A percentile compares a stretch with the other conserved stretches of the same genome.
phyloP scores from a whole-genome alignment of 1,284 basidiomycete genomes.

The Puccinia novopanici region DNA sequence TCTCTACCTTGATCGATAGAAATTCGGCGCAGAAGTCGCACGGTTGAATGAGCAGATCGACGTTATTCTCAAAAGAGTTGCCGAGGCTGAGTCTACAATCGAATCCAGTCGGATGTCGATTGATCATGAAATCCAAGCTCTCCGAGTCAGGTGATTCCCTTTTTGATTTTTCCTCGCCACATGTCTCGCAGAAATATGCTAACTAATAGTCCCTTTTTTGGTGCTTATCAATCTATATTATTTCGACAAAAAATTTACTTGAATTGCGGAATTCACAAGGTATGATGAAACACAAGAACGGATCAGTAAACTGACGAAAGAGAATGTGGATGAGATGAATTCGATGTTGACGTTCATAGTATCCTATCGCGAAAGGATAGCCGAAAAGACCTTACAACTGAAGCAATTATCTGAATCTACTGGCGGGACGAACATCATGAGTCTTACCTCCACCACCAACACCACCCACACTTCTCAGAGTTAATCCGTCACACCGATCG shows the following conservation, averaged over 20 bases:
- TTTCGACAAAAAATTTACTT: not conserved
- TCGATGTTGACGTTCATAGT: conserved; percentile 35
- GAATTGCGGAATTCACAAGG: not conserved
- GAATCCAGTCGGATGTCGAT: conserved; percentile 23
- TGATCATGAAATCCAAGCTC: conserved; percentile 36
- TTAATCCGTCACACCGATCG: too few relatives aligned
- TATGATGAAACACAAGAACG: conserved; percentile 32
- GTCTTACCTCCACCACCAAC: not conserved
- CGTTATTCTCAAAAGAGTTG: conserved; percentile 3
- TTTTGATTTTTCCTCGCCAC: not conserved
- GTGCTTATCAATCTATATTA: too few relatives aligned
- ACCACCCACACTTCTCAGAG: too few relatives aligned
- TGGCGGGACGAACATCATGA: not conserved
- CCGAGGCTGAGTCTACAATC: conserved; percentile 21
- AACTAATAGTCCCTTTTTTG: not conserved
- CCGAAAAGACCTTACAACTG: conserved; percentile 30
- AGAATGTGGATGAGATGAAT: conserved; percentile 48
- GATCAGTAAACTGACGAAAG: conserved; percentile 36
- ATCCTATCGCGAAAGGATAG: conserved; percentile 16
- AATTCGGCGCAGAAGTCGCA: conserved; percentile 26
- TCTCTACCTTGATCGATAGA: not conserved
- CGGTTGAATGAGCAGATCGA: conserved; percentile 46
- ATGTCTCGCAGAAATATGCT: not conserved
- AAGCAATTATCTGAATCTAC: conserved; percentile 36
- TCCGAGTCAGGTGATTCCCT: conserved; percentile 29